phyloP scores from a whole-genome alignment of 441 rosid species.

The Raphanus hybrid region DNA sequence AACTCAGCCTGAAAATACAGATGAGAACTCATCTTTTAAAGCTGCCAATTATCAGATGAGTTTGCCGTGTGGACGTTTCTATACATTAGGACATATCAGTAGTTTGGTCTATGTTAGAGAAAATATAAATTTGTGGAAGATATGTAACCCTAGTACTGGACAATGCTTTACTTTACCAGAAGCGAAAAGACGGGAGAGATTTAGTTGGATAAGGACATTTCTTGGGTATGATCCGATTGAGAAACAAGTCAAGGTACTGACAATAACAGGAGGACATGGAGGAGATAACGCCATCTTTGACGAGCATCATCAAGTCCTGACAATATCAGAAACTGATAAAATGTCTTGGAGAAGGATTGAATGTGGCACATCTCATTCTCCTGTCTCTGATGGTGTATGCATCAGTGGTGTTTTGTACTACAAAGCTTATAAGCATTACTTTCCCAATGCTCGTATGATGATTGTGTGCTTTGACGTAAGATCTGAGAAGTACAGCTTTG shows the following conservation, averaged over 20 bases:
- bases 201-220: neutral
- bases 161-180: neutral
- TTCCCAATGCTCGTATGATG: neutral
- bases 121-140: neutral
- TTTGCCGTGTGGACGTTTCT: neutral
- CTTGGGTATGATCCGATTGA: neutral
- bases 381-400: neutral
- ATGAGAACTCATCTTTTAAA: neutral
- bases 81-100: neutral
- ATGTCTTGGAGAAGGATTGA: neutral
- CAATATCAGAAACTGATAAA: neutral
- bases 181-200: neutral
- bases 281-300: neutral
- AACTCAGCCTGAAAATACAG: neutral
- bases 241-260: neutral
- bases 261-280: neutral
- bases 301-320: neutral
- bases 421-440: neutral
- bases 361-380: neutral
- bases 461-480: neutral
- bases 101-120: neutral
- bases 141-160: slow-evolving; percentile 2
- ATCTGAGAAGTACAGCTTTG: neutral
- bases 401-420: neutral
- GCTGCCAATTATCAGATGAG: neutral